Base-by-base conservation (phyloP, 805 yeast species). In the Myxozyma lipomycoides region DNA sequence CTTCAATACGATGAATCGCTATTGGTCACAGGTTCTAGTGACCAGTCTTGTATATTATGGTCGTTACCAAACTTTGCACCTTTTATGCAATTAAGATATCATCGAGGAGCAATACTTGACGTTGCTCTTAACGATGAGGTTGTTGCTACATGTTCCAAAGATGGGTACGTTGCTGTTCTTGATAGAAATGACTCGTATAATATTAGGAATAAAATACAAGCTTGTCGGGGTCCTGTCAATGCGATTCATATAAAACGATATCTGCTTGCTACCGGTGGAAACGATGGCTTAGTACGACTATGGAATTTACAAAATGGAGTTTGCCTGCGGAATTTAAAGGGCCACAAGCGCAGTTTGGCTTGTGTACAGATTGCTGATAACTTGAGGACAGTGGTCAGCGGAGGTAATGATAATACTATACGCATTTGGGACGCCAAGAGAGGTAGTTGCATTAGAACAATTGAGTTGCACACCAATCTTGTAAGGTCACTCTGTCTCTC, bases 331-430 rank as follows among this genome's bases (percentile, higher is more conserved):
- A 81, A 89, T 18, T 72, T 88, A 38, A 70, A 74, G 17, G 95
- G 96, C 3, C 97, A 90, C 66, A 75, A 81, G 2, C 81, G 86
- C 58, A 96, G 95, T 17, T 85, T 91, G 19, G 80, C 90, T 43
- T 82, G 87, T 61, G 95, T 90, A 34, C 85, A 84, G 67, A 78
- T 87, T 36, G 91, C 86, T 62, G 76, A 82, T 1, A 77, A 77
- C 55, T 81, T 87, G 45, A 78, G 76, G 47, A 79, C 86, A 0
- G 77, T 86, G 3, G 84, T 85, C 64, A 81, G 89, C 66, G 90
- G 95, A 1, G 82, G 90, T 28, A 96, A 88, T 67, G 97, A 90
- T 67, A 79, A 86, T 35, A 84, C 89, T 0, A 81, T 90, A 32
- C 70, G 91, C 55, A 79, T 90, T 81, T 90, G 96, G 96, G 91